Evolutionary conservation across 2,329 filamentous ascomycete genomes (phyloP), one percentile per base, ranked within the genome.

Genomic region (Diaporthe vaccinii): DNA sequence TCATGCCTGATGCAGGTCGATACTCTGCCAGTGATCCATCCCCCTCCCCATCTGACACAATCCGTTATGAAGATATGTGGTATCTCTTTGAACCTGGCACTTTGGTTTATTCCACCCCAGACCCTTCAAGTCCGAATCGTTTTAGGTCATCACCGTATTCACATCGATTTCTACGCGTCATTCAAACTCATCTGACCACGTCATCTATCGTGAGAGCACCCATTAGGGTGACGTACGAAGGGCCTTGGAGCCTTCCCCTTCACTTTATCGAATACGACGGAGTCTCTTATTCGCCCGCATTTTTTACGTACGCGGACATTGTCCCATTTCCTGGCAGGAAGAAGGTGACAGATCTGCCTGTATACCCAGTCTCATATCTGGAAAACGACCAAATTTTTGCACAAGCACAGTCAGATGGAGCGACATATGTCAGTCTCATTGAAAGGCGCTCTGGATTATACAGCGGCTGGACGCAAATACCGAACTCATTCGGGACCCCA

Each of bases 51-150:
- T 25, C 59, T 1, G 5, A 46, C 5, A 49, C 36, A 0, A 46
- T 73, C 1, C 9, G 49, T 1, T 20, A 34, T 9, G 72, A 73
- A 15, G 72, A 73, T 28, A 2, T 73, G 1, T 73, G 72, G 59
- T 58, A 68, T 28, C 59, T 73, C 3, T n/a, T 46, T 6, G 49
- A 28, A 4, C 49, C 72, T 4, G 72, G 72, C 14, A 59, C 67
- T 15, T 22, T 73, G 9, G n/a, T 73, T 28, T 67, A 58, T 3
- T 0, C 49, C 20, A 2, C 36, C 5, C 15, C 5, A 5, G 34
- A 53, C 2, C 0, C 17, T 4, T 31, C 5, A 8, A 6, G 2
- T 6, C 10, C 1, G 5, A 0, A 31, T 5, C 0, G 0, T 2
- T 12, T 9, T 1, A 17, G 17, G 5, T 17, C 44, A 6, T 25